Evolutionary conservation across 2,329 filamentous ascomycete genomes (phyloP).

Genomic region (Aspergillus quadricinctus): DNA sequence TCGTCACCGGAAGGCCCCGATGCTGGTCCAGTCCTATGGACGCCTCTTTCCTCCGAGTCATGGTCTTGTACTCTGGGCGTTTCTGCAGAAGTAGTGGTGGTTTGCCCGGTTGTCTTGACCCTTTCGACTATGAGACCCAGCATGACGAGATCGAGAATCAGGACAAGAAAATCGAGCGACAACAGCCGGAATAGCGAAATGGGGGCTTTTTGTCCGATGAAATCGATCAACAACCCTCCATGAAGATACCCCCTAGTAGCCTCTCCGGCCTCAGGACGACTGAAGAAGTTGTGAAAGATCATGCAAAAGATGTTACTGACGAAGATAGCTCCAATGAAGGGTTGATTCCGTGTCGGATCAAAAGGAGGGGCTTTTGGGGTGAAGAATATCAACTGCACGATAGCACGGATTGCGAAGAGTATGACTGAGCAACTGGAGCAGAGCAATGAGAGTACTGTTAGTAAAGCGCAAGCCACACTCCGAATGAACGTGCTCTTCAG

Average conservation of each 20-base stretch:
- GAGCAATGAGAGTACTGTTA: not conserved
- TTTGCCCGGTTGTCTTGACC: conserved; percentile 40
- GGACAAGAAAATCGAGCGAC: conserved; percentile 50
- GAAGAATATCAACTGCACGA: conserved; percentile 55
- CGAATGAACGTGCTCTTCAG: not conserved
- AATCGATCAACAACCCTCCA: conserved; percentile 60
- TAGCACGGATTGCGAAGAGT: conserved; percentile 51
- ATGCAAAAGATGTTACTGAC: conserved; percentile 54
- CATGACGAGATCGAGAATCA: conserved; percentile 55
- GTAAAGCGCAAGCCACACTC: not conserved
- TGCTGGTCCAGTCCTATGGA: conserved; percentile 36
- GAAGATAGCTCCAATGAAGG: conserved; percentile 52
- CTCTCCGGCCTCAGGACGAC: conserved; percentile 50
- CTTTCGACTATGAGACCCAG: conserved; percentile 52
- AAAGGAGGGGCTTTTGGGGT: conserved; percentile 55
- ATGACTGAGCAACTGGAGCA: conserved; percentile 53
- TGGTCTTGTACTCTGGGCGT: conserved; percentile 46
- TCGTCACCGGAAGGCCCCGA: conserved; percentile 39
- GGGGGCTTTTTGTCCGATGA: conserved; percentile 58
- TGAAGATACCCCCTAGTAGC: conserved; percentile 53
- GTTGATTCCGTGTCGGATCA: conserved; percentile 47
- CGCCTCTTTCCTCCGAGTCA: conserved; percentile 57
- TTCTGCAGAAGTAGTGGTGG: conserved; percentile 7
- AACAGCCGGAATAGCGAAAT: conserved; percentile 51
- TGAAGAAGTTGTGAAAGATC: conserved; percentile 52